These are phyloP conservation scores for Udeniomyces megalosporus DNA, from an alignment of 768 basidiomycete genomes.

Conservation along the genomic window DNA sequence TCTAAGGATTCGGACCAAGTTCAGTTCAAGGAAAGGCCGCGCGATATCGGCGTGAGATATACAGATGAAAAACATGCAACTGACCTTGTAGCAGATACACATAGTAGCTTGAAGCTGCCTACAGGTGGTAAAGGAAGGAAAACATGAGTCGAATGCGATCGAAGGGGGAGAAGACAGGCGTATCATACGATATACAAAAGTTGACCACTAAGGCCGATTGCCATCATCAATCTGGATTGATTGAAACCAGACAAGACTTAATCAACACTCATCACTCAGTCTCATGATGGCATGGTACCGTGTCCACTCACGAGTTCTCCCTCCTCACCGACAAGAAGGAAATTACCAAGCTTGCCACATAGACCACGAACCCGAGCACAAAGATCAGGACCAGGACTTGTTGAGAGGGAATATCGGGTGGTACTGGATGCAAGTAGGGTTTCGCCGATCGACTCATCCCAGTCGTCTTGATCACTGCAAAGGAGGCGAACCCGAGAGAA, in stretches of 20 bases:
- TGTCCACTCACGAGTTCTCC: not conserved
- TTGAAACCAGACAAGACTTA: too few species aligned
- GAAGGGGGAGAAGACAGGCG: too few species aligned
- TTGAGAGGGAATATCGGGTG: not conserved
- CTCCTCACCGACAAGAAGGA: not conserved
- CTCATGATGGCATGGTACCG: not conserved
- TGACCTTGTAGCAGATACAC: not conserved
- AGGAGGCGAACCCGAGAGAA: too few species aligned
- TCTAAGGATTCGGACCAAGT: too few species aligned
- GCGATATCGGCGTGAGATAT: too few species aligned
- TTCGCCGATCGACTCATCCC: too few species aligned
- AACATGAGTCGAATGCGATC: too few species aligned
- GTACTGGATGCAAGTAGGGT: too few species aligned
- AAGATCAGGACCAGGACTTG: not conserved
- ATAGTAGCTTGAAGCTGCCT: not conserved
- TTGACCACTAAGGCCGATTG: not conserved
- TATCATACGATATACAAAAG: not conserved
- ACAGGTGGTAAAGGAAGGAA: too few species aligned
- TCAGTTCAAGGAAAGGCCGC: too few species aligned
- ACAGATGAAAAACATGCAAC: too few species aligned
- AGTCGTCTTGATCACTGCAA: too few species aligned
- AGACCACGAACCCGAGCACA: not conserved
- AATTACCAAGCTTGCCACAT: not conserved
- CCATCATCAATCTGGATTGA: not conserved
- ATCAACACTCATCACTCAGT: not conserved